phyloP scores from a whole-genome alignment of 2,329 filamentous ascomycete species.

The Emydomyces testavorans region DNA sequence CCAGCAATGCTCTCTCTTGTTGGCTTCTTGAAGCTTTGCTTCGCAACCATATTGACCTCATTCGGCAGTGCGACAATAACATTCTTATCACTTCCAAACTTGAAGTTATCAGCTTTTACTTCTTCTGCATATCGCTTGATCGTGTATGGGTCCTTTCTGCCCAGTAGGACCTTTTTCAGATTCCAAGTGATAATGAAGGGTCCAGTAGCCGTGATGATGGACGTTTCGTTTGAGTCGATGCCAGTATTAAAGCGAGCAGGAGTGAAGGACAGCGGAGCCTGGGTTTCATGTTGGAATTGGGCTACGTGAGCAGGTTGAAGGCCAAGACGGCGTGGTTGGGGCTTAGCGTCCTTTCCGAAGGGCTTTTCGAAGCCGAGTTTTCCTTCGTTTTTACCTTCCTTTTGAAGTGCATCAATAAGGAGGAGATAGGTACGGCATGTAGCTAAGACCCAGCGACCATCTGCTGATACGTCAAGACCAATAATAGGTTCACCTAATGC shows the following conservation, averaged over 20 bases:
- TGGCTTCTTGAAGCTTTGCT: slow-evolving; percentile 70
- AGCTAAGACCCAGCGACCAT: slow-evolving; percentile 88
- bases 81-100: slow-evolving; percentile 93
- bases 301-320: slow-evolving; percentile 86
- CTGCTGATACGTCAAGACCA: slow-evolving; percentile 86
- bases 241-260: slow-evolving; percentile 90
- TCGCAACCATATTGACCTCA: slow-evolving; percentile 94
- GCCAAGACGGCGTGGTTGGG: slow-evolving; percentile 78
- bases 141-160: slow-evolving; percentile 76
- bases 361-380: slow-evolving; percentile 95
- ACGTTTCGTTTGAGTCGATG: slow-evolving; percentile 68
- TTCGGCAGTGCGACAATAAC: slow-evolving; percentile 95
- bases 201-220: slow-evolving; percentile 91
- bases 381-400: slow-evolving; percentile 88
- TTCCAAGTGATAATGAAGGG: slow-evolving; percentile 97
- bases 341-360: slow-evolving; percentile 86
- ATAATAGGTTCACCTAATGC: slow-evolving; percentile 91
- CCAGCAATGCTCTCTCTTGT: slow-evolving; percentile 86
- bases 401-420: slow-evolving; percentile 82
- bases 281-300: slow-evolving; percentile 94
- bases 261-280: slow-evolving; percentile 74
- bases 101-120: slow-evolving; percentile 97
- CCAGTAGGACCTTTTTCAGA: slow-evolving; percentile 73
- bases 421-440: slow-evolving; percentile 92
- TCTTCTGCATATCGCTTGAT: slow-evolving; percentile 95